phyloP scores from a whole-genome alignment of 2,329 filamentous ascomycete genomes.

The Sporothrix sp. region DNA sequence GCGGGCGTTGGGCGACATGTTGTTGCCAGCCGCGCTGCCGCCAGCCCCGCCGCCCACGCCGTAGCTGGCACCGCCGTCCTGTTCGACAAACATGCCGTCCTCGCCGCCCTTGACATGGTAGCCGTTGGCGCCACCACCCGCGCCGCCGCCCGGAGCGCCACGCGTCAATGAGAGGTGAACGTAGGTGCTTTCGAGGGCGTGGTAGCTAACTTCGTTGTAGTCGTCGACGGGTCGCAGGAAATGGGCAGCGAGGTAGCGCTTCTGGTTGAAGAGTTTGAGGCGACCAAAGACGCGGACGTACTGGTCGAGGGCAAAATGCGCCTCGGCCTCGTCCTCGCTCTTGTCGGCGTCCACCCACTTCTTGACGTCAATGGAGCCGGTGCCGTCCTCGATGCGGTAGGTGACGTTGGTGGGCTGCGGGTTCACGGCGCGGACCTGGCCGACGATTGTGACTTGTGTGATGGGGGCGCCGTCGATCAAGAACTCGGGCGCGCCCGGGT shows the following conservation, averaged over 20 bases:
- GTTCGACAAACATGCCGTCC: conserved; percentile 48
- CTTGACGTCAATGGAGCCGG: conserved; percentile 83
- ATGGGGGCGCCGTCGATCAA: conserved; percentile 69
- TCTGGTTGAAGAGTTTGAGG: conserved; percentile 74
- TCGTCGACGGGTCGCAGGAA: conserved; percentile 71
- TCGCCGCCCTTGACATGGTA: conserved; percentile 12
- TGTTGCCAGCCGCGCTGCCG: conserved; percentile 29
- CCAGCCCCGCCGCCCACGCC: conserved; percentile 24
- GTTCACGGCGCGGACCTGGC: conserved; percentile 79
- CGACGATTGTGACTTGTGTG: conserved; percentile 74
- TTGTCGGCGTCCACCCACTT: conserved; percentile 66
- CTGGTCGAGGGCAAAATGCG: conserved; percentile 57
- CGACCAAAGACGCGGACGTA: conserved; percentile 83
- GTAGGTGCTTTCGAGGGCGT: conserved; percentile 80
- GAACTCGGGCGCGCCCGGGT: conserved; percentile 59
- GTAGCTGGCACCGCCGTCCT: conserved; percentile 29
- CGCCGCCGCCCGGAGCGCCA: conserved; percentile 44
- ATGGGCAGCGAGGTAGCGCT: conserved; percentile 70
- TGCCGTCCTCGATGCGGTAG: conserved; percentile 91
- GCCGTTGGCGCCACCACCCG: conserved; percentile 27
- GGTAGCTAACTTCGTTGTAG: conserved; percentile 88
- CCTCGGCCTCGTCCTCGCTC: conserved; percentile 25
- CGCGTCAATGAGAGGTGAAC: conserved; percentile 77
- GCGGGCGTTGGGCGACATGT: conserved; percentile 48
- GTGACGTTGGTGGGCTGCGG: conserved; percentile 85